A percentile compares a stretch with the other conserved stretches of the same genome.
Evolutionary conservation across 441 rosid species (phyloP).

Genomic region (Syzygium malaccense): DNA sequence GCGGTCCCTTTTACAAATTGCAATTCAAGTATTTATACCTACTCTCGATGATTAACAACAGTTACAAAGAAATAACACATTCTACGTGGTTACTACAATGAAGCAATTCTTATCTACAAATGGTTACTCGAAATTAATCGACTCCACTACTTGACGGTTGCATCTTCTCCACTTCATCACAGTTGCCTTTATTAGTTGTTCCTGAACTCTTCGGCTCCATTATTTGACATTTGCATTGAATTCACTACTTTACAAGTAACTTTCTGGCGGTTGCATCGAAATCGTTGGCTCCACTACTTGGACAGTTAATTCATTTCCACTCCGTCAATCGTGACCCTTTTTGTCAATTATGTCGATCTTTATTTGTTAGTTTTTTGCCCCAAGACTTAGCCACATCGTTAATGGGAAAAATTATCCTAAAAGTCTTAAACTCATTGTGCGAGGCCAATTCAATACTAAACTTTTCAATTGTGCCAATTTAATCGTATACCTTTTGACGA

Average conservation of each 20-base stretch:
- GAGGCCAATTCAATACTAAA: rapidly evolving
- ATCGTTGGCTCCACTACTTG: not conserved
- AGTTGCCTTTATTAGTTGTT: rapidly evolving
- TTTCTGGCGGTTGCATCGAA: not conserved
- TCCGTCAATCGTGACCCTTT: no score
- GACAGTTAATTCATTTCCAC: no score
- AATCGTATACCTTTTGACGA: rapidly evolving
- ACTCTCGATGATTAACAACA: rapidly evolving
- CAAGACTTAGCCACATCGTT: no score
- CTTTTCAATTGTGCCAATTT: no score
- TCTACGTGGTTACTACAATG: not conserved
- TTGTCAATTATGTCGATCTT: no score
- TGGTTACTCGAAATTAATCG: no score
- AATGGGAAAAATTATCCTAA: rapidly evolving
- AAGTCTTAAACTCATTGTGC: rapidly evolving
- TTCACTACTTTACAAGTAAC: not conserved
- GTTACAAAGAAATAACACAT: not conserved
- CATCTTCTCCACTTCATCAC: not conserved
- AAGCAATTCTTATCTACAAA: not conserved
- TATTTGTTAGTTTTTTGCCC: no score
- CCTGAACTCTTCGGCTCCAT: rapidly evolving
- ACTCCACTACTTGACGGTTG: no score
- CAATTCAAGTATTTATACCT: not conserved
- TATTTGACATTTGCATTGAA: not conserved
- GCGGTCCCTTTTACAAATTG: not conserved